Conservation (phyloP, 768 basidiomycete genomes). For the Russula ochroleuca region DNA sequence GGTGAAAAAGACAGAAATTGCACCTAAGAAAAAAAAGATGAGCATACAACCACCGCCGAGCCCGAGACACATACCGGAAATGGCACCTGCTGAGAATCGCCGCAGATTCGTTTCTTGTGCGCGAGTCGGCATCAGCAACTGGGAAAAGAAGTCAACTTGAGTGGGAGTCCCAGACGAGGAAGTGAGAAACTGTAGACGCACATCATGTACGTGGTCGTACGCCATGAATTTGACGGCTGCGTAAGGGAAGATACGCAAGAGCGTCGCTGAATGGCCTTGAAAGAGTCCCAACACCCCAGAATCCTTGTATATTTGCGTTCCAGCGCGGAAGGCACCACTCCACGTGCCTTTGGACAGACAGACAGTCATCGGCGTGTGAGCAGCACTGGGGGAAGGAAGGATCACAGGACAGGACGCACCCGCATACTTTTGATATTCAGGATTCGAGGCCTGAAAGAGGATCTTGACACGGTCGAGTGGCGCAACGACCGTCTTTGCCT, state of each 20-base stretch:
- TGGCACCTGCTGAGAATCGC: constrained; percentile 82
- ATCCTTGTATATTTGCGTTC: constrained; percentile 61
- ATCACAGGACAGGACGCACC: constrained; percentile 42
- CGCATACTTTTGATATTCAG: constrained; percentile 89
- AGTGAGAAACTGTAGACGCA: constrained; percentile 36
- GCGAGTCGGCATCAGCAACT: constrained; percentile 85
- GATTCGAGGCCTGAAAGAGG: constrained; percentile 94
- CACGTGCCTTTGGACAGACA: constrained; percentile 58
- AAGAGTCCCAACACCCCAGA: constrained; percentile 76
- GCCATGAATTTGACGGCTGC: constrained; percentile 97
- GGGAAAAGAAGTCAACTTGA: not conserved
- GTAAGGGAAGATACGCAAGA: constrained; percentile 93
- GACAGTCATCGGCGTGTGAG: not conserved
- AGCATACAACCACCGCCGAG: not conserved
- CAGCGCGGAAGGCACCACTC: constrained; percentile 78
- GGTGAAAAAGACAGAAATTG: constrained; percentile 83
- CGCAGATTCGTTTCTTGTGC: constrained; percentile 71
- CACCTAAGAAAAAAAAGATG: constrained; percentile 44
- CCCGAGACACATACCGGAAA: constrained; percentile 58
- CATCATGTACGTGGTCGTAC: constrained; percentile 83
- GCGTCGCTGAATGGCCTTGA: constrained; percentile 94
- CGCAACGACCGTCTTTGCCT: constrained; percentile 95
- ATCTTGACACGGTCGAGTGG: constrained; percentile 98
- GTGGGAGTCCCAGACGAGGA: not conserved
- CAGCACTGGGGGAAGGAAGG: not conserved